phyloP scores from a whole-genome alignment of 176 grass and related monocot species.

The Hyparrhenia diplandra region DNA sequence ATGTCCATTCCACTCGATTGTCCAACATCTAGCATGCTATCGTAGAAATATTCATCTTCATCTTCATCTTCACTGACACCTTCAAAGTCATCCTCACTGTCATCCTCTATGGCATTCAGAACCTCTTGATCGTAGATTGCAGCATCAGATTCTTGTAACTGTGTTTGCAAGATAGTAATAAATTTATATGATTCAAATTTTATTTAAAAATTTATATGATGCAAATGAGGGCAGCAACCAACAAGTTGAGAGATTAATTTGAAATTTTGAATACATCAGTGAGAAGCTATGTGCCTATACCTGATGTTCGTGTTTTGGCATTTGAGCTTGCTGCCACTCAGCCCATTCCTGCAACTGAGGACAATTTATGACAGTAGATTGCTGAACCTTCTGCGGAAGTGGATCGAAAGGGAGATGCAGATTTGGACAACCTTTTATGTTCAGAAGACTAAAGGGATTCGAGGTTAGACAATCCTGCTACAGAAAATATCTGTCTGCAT shows the following conservation, averaged over 20 bases:
- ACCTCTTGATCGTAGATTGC: conserved; percentile 1
- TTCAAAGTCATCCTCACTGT: neutral
- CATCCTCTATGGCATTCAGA: neutral
- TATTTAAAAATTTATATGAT: neutral
- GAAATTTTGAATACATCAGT: neutral
- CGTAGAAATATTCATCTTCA: conserved; percentile 17
- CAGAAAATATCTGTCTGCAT: neutral
- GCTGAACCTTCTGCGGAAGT: conserved; percentile 1
- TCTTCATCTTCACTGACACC: conserved; percentile 14
- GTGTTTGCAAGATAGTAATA: neutral
- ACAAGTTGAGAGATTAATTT: neutral
- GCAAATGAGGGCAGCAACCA: neutral
- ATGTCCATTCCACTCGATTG: neutral
- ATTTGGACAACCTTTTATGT: conserved; percentile 18
- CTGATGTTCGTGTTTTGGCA: neutral
- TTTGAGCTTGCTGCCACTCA: conserved; percentile 19
- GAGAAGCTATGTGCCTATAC: neutral
- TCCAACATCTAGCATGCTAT: neutral
- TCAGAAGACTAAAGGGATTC: conserved; percentile 4
- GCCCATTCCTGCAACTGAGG: conserved; percentile 8
- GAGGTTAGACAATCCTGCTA: neutral
- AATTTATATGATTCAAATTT: neutral
- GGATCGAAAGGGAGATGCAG: neutral
- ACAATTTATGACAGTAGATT: conserved; percentile 3
- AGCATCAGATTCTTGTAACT: conserved; percentile 4